Conservation (phyloP, 345 rosid species). For the Bretschneidera sinensis region DNA sequence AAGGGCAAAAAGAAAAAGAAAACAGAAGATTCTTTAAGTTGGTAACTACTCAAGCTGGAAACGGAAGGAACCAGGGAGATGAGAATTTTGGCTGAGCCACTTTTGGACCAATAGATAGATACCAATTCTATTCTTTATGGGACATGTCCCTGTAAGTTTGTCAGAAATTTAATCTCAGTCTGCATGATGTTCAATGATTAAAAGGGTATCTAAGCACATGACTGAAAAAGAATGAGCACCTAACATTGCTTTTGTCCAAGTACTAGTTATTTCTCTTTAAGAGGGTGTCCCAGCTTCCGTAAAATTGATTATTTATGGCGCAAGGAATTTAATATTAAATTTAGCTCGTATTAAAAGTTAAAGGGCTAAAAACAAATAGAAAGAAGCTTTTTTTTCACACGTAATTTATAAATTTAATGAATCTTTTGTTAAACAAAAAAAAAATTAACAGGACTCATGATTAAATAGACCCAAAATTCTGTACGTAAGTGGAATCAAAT, state of each 20-base stretch:
- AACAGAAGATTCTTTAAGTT: not conserved
- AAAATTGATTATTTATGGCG: no score
- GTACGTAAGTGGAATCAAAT: no score
- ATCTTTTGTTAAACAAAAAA: no score
- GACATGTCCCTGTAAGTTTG: constrained; percentile 7
- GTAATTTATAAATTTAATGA: no score
- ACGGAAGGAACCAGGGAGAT: not conserved
- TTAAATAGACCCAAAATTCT: no score
- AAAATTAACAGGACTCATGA: no score
- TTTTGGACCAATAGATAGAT: not conserved
- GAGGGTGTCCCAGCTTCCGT: no score
- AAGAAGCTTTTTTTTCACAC: no score
- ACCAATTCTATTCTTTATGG: constrained; percentile 10
- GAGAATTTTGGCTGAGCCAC: not conserved
- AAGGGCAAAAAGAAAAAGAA: no score
- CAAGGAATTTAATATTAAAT: no score
- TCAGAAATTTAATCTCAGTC: constrained; percentile 9
- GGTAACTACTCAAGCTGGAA: constrained; percentile 3
- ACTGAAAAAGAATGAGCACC: constrained; percentile 12
- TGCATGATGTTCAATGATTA: constrained; percentile 26
- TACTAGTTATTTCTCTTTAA: not conserved
- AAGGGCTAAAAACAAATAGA: no score
- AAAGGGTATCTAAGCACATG: constrained; percentile 26
- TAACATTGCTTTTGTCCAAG: not conserved
- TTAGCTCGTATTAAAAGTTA: no score